Evolutionary conservation across 345 rosid genomes (phyloP).

Genomic region (Eucalyptus albens): DNA sequence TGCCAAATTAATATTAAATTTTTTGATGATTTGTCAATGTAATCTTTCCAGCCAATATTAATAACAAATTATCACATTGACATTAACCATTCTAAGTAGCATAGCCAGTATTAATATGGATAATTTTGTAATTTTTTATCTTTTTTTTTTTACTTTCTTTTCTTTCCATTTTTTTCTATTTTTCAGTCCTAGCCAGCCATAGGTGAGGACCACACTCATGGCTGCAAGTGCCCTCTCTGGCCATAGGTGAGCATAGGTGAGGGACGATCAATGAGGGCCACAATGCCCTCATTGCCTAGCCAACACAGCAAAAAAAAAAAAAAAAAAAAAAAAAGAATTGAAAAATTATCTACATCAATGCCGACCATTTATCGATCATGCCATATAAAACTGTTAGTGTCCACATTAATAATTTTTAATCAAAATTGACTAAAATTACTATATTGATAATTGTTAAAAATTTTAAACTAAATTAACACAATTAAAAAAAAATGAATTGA

Average conservation of each 20-base stretch:
- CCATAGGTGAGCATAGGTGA: not conserved
- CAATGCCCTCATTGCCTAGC: not conserved
- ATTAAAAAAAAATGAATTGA: not conserved
- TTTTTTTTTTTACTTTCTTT: not conserved
- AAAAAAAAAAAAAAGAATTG: not conserved
- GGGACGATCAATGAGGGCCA: not conserved
- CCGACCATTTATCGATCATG: rapidly evolving
- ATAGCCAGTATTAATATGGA: rapidly evolving
- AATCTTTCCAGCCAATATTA: not conserved
- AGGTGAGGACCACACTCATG: not conserved
- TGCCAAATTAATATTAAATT: not conserved
- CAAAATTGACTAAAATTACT: not conserved
- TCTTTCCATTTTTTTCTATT: not conserved
- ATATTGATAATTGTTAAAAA: not conserved
- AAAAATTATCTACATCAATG: not conserved
- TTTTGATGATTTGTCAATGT: not conserved
- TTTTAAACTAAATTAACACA: not conserved
- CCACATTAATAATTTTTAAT: not conserved
- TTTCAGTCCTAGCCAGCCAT: not conserved
- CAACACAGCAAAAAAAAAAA: not conserved
- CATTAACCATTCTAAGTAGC: too few relatives aligned
- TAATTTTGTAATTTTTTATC: not conserved
- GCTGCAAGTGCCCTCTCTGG: not conserved
- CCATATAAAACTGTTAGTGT: rapidly evolving
- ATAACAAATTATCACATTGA: rapidly evolving